Evolutionary conservation across 371 early-diverging fungal species (phyloP), one percentile per base, ranked within the genome.

Genomic region (Rhizopus delemar): DNA sequence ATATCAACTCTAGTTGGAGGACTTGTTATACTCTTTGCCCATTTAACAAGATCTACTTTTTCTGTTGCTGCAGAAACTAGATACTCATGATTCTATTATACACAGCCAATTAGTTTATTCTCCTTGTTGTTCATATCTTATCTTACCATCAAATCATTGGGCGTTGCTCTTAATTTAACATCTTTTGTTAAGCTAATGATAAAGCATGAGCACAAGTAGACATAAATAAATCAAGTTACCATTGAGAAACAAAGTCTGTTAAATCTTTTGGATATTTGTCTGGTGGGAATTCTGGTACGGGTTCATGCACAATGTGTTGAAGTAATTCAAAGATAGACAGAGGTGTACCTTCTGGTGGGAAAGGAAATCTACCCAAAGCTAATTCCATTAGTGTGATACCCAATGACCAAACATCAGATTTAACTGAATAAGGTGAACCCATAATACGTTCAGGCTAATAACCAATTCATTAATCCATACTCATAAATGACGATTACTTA

Each of bases 401-500:
- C 43, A 98, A 73, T 36, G 91, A 90, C 99, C 99, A 98, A 28
- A 95, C 91, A 71, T 98, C 98, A 13, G 94, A 93, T 65, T 92
- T 90, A 46, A 93, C 92, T 15, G 95, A 86, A 73, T 97, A 96
- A 52, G 86, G 84, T 57, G 85, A 86, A 51, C 96, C 97, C 68
- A 92, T 87, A 62, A 98, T 97, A 56, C 99, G 87, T 73, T 98
- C 99, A 51, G 98, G 98, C 92, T 93, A 77, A 33, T 41, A 13
- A 51, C 13, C 15, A 13, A 16, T 11, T 32, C 13, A 4, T 15
- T 8, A 32, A 29, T 55, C 35, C 1, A 9, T 3, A 31, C 22
- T 32, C 12, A 12, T 16, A 48, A 16, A 51, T 22, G 2, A 22
- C 22, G 5, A n/a, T 3, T 3, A 85, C 87, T 76, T 81, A 92